phyloP scores from a whole-genome alignment of 371 early-diverging fungal genomes.

The Mortierella polycephala region DNA sequence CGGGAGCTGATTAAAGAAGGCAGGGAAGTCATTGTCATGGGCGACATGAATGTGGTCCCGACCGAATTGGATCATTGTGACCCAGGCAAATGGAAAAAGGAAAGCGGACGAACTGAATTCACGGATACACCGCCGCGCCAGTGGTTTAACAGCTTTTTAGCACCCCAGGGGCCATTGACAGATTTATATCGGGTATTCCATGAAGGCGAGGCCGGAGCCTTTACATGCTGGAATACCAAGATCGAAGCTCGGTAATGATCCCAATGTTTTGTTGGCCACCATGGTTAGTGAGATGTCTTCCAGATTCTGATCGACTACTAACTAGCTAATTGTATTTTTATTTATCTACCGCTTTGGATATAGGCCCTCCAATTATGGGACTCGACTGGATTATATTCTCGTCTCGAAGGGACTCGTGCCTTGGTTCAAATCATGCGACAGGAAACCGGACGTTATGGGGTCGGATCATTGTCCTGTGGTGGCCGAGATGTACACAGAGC shows the following conservation, averaged over 20 bases:
- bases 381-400: constrained; percentile 89
- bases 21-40: constrained; percentile 76
- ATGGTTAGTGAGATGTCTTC: neutral
- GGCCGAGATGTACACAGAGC: constrained; percentile 60
- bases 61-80: constrained; percentile 84
- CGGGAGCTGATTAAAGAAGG: constrained; percentile 62
- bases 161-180: constrained; percentile 65
- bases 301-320: neutral
- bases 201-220: constrained; percentile 63
- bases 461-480: constrained; percentile 93
- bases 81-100: constrained; percentile 70
- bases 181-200: constrained; percentile 66
- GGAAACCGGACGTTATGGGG: constrained; percentile 75
- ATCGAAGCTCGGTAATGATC: constrained; percentile 70
- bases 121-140: constrained; percentile 71
- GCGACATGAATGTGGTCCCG: constrained; percentile 86
- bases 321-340: neutral
- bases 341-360: neutral
- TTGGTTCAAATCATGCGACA: constrained; percentile 67
- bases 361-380: constrained; percentile 71
- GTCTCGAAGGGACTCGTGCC: constrained; percentile 64
- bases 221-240: constrained; percentile 84
- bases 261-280: neutral
- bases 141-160: constrained; percentile 77
- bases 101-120: constrained; percentile 66